Evolutionary conservation across 2,329 filamentous ascomycete species (phyloP).

Genomic region (Cytospora piceae): DNA sequence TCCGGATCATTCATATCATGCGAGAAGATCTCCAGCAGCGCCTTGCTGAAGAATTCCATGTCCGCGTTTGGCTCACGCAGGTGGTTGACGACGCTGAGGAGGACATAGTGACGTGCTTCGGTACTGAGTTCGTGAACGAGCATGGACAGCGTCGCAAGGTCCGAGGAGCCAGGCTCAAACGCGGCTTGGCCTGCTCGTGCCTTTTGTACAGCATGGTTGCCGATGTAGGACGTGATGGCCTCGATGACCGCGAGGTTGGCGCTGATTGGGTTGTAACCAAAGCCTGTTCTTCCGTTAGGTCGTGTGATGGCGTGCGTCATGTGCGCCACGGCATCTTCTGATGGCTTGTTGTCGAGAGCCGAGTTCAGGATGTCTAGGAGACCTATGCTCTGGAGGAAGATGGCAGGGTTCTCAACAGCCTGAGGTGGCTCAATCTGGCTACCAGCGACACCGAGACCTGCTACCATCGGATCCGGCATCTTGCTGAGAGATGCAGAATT

Average conservation of each 20-base stretch:
- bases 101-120: constrained; percentile 81
- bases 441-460: constrained; percentile 72
- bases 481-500: constrained; percentile 74
- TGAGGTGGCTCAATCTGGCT: constrained; percentile 74
- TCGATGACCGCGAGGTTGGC: constrained; percentile 76
- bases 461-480: constrained; percentile 73
- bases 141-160: constrained; percentile 74
- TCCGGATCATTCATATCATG: constrained; percentile 74
- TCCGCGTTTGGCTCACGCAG: constrained; percentile 86
- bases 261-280: constrained; percentile 67
- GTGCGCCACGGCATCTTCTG: constrained; percentile 74
- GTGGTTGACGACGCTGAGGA: constrained; percentile 87
- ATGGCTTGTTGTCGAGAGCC: constrained; percentile 63
- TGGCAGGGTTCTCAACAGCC: constrained; percentile 65
- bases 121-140: constrained; percentile 75
- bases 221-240: constrained; percentile 82
- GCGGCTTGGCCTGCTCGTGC: constrained; percentile 63
- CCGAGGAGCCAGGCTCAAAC: constrained; percentile 67
- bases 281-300: constrained; percentile 60
- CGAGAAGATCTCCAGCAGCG: constrained; percentile 82
- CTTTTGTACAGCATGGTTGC: constrained; percentile 68
- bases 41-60: constrained; percentile 90
- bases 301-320: constrained; percentile 74
- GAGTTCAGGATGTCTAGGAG: constrained; percentile 64
- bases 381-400: constrained; percentile 58